Evolutionary conservation across 805 yeast species (phyloP), one percentile per base, ranked within the genome.

Genomic region (Yamadazyma philogaea): DNA sequence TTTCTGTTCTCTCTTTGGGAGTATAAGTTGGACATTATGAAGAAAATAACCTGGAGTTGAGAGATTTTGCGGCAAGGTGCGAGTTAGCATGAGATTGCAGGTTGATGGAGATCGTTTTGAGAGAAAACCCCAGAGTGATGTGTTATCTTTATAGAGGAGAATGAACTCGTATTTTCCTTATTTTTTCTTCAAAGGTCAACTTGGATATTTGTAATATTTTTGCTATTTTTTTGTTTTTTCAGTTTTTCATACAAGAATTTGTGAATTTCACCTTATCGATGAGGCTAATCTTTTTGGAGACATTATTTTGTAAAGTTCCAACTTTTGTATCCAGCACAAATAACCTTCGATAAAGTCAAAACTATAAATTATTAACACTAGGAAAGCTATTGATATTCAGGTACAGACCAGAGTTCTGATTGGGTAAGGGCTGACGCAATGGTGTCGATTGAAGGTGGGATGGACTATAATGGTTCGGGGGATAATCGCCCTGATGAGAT

Each of bases 1-100:
- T 70, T 70, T 41, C 66, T 70, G 31, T 64, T 61, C 48, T 70
- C 75, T 48, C 75, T 55, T 40, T 64, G 67, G 33, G 70, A 55
- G 53, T 70, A 70, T 32, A 68, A 48, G 37, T 61, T 64, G 5
- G 58, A 47, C 64, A 58, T 59, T 8, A 24, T 16, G 37, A 24
- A 24, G 28, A 24, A 33, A 33, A 33, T 26, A 33, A 33, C 18
- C 10, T n/a, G 28, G 12, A n/a, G 12, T 7, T 24, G 28, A 24
- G 28, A 24, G 28, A 24, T 11, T 24, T 24, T 24, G 34, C 34
- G 11, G 34, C 34, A 30, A 30, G n/a, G 17, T 30, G 27, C 31
- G 27, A 20, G 14, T 20, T 30, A 15, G 17, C 17, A n/a, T 24
- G 4, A 24, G 28, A 24, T 11, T 24, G 8, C 12, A 24, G 10